phyloP scores from a whole-genome alignment of 306 rosid genomes.

The Prunus mira region DNA sequence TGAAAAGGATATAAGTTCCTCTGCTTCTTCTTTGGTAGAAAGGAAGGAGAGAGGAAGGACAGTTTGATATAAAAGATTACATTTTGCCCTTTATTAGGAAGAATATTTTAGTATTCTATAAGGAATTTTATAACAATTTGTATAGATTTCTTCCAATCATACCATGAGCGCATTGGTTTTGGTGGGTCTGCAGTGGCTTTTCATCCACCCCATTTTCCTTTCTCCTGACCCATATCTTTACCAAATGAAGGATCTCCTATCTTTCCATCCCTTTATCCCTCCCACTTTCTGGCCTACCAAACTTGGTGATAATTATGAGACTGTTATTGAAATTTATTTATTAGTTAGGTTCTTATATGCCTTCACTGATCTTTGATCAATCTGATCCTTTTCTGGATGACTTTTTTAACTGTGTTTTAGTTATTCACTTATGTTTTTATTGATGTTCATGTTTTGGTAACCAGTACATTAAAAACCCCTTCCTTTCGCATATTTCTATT shows the following conservation, averaged over 20 bases:
- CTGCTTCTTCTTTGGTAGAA: not conserved
- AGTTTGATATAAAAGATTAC: not conserved
- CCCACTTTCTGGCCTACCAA: not conserved
- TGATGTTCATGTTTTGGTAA: not conserved
- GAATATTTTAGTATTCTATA: too few relatives aligned
- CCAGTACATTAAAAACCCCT: not conserved
- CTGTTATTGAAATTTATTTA: not conserved
- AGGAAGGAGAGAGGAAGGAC: not conserved
- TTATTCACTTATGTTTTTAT: not conserved
- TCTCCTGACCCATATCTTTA: not conserved
- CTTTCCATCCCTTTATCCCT: not conserved
- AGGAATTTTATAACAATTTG: not conserved
- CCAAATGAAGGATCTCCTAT: not conserved
- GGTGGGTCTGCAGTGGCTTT: not conserved
- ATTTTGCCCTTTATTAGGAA: not conserved
- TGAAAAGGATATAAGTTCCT: not conserved
- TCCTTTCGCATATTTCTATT: not conserved
- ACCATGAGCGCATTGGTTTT: not conserved
- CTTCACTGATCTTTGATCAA: not conserved
- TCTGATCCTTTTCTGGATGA: slow-evolving; percentile 8
- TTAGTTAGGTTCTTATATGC: slow-evolving; percentile 1
- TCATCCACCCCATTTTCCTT: not conserved
- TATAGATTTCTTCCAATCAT: not conserved
- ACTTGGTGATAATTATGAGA: too few relatives aligned
- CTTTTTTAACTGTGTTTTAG: not conserved